A percentile compares a stretch with the other conserved stretches of the same genome.
Evolutionary conservation across 768 basidiomycete genomes (phyloP).

Genomic region (Suillus placidus): DNA sequence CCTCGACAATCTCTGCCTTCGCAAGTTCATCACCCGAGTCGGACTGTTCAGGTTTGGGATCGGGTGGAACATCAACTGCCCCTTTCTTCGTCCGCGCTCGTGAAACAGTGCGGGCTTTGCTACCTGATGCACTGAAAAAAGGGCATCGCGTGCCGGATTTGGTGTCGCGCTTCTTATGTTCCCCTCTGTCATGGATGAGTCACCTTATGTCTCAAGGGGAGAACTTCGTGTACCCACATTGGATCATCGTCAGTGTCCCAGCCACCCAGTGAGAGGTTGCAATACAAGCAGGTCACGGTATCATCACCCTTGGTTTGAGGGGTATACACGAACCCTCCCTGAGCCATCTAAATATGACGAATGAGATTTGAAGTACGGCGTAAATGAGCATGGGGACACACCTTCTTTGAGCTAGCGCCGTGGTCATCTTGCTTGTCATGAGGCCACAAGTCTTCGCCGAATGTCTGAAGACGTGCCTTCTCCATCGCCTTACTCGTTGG

Average conservation of each 20-base stretch:
- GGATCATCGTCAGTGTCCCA: conserved; percentile 92
- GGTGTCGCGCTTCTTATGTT: conserved; percentile 69
- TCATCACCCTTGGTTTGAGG: conserved; percentile 74
- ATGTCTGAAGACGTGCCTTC: conserved; percentile 71
- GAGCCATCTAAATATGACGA: conserved; percentile 66
- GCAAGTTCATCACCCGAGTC: conserved; percentile 30
- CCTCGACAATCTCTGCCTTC: conserved; percentile 16
- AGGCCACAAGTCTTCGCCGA: conserved; percentile 74
- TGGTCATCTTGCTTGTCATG: conserved; percentile 67
- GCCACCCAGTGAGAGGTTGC: conserved; percentile 74
- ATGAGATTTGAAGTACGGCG: conserved; percentile 2
- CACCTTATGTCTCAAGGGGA: conserved; percentile 5
- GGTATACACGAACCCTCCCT: conserved; percentile 84
- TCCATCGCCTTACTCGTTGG: conserved; percentile 73
- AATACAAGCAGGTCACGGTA: conserved; percentile 84
- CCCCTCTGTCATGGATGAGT: conserved; percentile 49
- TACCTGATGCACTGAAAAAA: conserved; percentile 40
- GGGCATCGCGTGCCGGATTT: conserved; percentile 47
- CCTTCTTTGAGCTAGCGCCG: conserved; percentile 73
- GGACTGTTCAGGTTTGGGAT: neutral
- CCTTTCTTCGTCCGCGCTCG: conserved; percentile 14
- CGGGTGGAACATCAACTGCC: neutral
- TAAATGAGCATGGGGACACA: conserved; percentile 23
- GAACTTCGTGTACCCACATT: conserved; percentile 54
- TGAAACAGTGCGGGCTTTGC: conserved; percentile 27